A percentile compares a stretch with the other conserved stretches of the same genome.
Evolutionary conservation across 2,329 filamentous ascomycete genomes (phyloP).

Genomic region (Colletotrichum shisoi): DNA sequence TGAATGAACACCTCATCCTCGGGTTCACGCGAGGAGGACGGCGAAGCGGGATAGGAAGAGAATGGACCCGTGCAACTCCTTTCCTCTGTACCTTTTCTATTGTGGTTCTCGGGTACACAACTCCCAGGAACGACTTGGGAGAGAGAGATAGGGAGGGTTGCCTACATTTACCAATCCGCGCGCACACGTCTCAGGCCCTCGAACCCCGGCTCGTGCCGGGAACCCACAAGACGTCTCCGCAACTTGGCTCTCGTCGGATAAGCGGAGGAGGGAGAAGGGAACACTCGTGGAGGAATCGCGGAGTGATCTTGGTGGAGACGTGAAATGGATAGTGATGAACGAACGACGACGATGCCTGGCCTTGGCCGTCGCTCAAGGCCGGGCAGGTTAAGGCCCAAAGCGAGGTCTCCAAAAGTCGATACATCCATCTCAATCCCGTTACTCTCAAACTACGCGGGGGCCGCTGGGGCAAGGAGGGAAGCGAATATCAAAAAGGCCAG

Average conservation of each 20-base stretch:
- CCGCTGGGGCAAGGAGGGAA: not conserved
- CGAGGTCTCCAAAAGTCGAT: not conserved
- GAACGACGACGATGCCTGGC: not conserved
- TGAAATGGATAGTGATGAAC: too few relatives aligned
- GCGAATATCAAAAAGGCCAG: too few relatives aligned
- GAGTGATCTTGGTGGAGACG: not conserved
- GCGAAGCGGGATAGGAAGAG: too few relatives aligned
- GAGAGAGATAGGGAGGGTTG: too few relatives aligned
- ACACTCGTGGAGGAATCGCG: not conserved
- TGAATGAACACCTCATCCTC: too few relatives aligned
- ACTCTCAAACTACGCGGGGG: not conserved
- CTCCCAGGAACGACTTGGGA: too few relatives aligned
- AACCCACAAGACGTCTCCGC: not conserved
- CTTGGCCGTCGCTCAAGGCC: not conserved
- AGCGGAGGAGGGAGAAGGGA: not conserved
- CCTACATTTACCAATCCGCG: not conserved
- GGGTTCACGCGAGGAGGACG: not conserved
- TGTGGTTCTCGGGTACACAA: too few relatives aligned
- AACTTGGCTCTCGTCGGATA: constrained; percentile 9
- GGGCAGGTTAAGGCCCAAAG: too few relatives aligned
- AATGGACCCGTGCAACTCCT: too few relatives aligned
- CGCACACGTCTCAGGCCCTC: not conserved
- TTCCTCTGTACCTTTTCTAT: too few relatives aligned
- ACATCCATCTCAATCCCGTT: too few relatives aligned
- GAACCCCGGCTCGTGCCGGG: constrained; percentile 14